These are phyloP conservation scores for Xylaria scruposa DNA, from an alignment of 495 filamentous ascomycete genomes.

Conservation along the genomic window DNA sequence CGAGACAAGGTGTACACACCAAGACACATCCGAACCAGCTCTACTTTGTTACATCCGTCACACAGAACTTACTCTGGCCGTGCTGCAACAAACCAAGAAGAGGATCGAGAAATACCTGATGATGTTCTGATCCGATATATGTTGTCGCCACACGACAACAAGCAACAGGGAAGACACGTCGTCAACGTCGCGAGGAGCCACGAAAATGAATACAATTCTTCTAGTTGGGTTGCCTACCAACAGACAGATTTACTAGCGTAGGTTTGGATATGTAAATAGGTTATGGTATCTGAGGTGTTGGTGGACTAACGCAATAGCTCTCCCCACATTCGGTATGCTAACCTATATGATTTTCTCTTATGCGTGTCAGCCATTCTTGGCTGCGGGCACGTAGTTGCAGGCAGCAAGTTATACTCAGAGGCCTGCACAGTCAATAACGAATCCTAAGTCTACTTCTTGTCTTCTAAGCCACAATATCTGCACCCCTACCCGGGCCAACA, in stretches of 20 bases:
- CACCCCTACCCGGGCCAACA: conserved; percentile 1
- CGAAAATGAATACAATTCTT: neutral
- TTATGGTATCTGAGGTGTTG: neutral
- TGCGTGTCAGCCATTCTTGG: neutral
- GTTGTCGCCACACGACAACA: neutral
- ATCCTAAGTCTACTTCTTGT: conserved; percentile 12
- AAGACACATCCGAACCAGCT: neutral
- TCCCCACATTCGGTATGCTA: neutral
- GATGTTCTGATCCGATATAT: neutral
- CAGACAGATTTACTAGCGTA: neutral
- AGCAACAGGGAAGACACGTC: conserved; percentile 6
- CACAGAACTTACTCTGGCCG: neutral
- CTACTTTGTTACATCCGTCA: neutral
- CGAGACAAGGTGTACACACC: neutral
- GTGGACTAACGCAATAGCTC: neutral
- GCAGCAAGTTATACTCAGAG: neutral
- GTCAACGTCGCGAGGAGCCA: neutral
- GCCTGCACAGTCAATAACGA: neutral
- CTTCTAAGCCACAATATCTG: neutral
- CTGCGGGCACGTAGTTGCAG: neutral
- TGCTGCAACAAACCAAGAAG: neutral
- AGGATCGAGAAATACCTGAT: neutral
- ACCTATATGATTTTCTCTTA: conserved; percentile 8
- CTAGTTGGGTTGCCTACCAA: neutral
- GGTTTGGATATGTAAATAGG: neutral